phyloP scores from a whole-genome alignment of 2,329 filamentous ascomycete genomes.

The Colletotrichum coccodes region DNA sequence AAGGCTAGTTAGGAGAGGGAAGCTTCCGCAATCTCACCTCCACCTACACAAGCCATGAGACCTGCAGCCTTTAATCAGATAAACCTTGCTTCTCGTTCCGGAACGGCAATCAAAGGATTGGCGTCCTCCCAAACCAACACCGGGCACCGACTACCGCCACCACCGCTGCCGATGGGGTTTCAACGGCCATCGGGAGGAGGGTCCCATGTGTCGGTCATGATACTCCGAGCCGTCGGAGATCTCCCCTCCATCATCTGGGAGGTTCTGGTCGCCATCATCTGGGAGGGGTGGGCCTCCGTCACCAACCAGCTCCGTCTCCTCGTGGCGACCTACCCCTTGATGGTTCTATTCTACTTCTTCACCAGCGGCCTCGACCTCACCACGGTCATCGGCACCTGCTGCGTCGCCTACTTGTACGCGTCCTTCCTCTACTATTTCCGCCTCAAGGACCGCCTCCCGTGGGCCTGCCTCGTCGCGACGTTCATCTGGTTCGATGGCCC shows the following conservation, averaged over 20 bases:
- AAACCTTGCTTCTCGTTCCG: neutral
- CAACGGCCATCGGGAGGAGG: neutral
- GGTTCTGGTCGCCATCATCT: constrained; percentile 24
- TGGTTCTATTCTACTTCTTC: constrained; percentile 23
- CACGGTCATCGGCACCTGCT: constrained; percentile 2
- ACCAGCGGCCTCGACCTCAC: constrained; percentile 12
- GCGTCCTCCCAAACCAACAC: neutral
- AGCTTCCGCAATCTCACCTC: neutral
- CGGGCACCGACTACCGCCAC: neutral
- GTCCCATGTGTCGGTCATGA: constrained; percentile 26
- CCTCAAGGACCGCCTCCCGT: constrained; percentile 20
- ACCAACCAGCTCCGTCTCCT: constrained; percentile 30
- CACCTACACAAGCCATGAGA: neutral
- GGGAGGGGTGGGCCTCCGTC: constrained; percentile 20
- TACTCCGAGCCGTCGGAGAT: constrained; percentile 22
- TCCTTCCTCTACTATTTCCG: constrained; percentile 23
- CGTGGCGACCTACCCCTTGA: constrained; percentile 27
- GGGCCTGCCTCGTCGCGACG: constrained; percentile 19
- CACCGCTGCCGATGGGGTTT: constrained; percentile 7
- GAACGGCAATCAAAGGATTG: neutral
- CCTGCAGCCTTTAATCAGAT: neutral
- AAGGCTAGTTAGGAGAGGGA: neutral
- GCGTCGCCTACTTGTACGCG: constrained; percentile 19
- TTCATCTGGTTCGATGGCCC: constrained; percentile 26
- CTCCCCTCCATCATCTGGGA: constrained; percentile 28